These are phyloP conservation scores for Spathaspora sp. DNA, from an alignment of 1,139 yeast species.

Conservation along the genomic window DNA sequence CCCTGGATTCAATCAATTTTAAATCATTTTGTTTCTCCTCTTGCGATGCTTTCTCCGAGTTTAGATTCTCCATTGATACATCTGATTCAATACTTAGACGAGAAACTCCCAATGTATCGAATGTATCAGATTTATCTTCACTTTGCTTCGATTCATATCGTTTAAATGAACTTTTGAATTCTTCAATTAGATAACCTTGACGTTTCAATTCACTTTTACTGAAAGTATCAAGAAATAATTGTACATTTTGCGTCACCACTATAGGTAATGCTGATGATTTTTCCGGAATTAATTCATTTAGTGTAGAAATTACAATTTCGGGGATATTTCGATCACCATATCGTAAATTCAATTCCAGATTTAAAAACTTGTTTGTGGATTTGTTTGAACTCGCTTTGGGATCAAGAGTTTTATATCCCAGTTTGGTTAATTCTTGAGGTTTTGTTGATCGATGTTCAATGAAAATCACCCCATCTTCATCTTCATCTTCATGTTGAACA, in stretches of 20 bases:
- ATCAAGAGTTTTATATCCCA: constrained; percentile 9
- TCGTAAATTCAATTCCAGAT: constrained; percentile 1
- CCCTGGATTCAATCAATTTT: not conserved
- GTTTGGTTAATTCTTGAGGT: not conserved
- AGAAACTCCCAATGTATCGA: not conserved
- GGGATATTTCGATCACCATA: not conserved
- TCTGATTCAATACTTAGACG: not conserved
- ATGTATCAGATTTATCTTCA: not conserved
- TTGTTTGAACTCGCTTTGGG: constrained; percentile 8
- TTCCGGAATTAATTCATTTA: constrained; percentile 1
- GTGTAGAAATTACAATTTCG: not conserved
- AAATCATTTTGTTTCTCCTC: not conserved
- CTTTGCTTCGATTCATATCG: not conserved
- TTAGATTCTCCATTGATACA: not conserved
- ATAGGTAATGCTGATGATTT: not conserved
- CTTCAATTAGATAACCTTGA: not conserved
- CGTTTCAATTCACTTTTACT: not conserved
- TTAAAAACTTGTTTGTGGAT: not conserved
- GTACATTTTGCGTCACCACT: not conserved
- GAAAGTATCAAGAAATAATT: not conserved
- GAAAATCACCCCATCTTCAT: constrained; percentile 26
- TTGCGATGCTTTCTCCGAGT: not conserved
- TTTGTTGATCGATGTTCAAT: constrained; percentile 4
- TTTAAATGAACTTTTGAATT: not conserved
- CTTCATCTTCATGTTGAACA: constrained; percentile 16